Evolutionary conservation across 192 early-diverging fungal species (phyloP).

Genomic region (Glomus cerebriforme): DNA sequence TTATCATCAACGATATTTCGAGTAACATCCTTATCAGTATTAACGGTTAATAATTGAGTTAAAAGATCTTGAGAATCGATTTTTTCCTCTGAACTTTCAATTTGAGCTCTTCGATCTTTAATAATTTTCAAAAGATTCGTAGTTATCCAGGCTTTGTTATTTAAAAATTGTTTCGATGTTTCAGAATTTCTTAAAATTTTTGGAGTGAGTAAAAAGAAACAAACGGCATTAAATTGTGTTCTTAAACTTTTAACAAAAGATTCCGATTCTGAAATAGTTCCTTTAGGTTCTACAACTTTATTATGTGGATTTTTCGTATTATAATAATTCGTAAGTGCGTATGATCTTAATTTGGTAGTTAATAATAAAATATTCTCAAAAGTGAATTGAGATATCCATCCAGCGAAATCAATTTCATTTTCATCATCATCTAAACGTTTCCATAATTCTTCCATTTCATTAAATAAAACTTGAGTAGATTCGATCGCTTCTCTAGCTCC

Average conservation of each 20-base stretch:
- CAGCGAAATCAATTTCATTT: not conserved
- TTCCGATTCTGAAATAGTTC: not conserved
- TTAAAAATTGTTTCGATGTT: not conserved
- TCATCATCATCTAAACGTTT: not conserved
- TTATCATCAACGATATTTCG: not conserved
- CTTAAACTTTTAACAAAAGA: not conserved
- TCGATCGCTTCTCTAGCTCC: not conserved
- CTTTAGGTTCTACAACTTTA: not conserved
- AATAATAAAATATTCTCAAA: not conserved
- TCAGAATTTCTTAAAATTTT: not conserved
- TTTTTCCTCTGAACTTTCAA: not conserved
- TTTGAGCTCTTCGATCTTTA: not conserved
- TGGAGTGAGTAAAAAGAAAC: not conserved
- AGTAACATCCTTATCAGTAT: constrained; percentile 3
- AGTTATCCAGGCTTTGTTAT: not conserved
- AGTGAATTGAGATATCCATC: not conserved
- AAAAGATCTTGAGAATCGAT: not conserved
- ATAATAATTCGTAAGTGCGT: not conserved
- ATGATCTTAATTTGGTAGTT: not conserved
- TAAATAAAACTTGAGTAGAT: not conserved
- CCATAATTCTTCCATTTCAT: constrained; percentile 1
- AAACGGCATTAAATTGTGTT: not conserved
- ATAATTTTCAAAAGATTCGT: not conserved
- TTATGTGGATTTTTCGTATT: not conserved
- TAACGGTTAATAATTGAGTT: not conserved